phyloP scores from a whole-genome alignment of 164 flowering plant species.

The Dillenia turbinata region DNA sequence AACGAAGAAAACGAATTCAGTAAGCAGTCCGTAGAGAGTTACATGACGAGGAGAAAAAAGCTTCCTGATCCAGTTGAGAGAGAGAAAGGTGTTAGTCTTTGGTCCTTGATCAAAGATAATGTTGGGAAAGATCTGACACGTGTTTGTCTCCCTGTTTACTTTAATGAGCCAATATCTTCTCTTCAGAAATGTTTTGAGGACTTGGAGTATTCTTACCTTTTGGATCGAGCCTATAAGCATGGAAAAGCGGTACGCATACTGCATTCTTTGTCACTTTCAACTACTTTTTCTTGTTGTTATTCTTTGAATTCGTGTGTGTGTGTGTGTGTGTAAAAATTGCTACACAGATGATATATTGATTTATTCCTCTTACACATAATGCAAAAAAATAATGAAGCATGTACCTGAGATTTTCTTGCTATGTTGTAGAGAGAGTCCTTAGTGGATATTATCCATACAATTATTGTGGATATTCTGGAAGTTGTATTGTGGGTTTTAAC shows the following conservation, averaged over 20 bases:
- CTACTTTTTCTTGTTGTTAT: not conserved
- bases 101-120: constrained; percentile 95
- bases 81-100: constrained; percentile 89
- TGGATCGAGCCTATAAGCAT: constrained; percentile 75
- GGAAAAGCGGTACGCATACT: constrained; percentile 55
- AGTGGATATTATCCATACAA: too few species aligned
- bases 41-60: constrained; percentile 58
- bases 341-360: too few species aligned
- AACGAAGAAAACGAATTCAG: constrained; percentile 17
- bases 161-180: constrained; percentile 92
- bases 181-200: constrained; percentile 94
- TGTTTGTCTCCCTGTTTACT: constrained; percentile 93
- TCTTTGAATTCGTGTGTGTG: not conserved
- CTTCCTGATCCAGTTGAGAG: constrained; percentile 84
- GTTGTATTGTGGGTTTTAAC: too few species aligned
- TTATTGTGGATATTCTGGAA: too few species aligned
- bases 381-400: too few species aligned
- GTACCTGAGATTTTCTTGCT: too few species aligned
- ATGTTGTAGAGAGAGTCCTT: too few species aligned
- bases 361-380: too few species aligned
- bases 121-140: constrained; percentile 88
- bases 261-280: not conserved
- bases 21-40: constrained; percentile 10
- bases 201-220: constrained; percentile 77
- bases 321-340: too few species aligned